Evolutionary conservation across 2,329 filamentous ascomycete species (phyloP).

Genomic region (Colletotrichum agaves): DNA sequence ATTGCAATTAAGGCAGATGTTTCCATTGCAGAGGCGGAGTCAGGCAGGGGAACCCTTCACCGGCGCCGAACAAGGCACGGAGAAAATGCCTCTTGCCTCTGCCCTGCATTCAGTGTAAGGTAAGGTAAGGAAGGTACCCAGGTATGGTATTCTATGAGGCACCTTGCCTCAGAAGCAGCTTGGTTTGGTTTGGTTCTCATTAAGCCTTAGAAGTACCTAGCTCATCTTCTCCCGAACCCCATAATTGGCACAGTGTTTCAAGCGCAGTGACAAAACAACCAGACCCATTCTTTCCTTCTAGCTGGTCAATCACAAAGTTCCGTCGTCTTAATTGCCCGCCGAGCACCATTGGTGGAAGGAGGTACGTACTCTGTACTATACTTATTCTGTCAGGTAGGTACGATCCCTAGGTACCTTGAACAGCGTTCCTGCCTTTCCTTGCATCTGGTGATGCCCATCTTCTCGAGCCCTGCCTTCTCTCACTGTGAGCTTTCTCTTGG

Average conservation of each 20-base stretch:
- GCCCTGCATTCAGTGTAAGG: too few species aligned
- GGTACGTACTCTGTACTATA: too few species aligned
- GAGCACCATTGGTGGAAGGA: too few species aligned
- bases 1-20: neutral
- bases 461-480: neutral
- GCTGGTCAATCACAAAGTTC: neutral
- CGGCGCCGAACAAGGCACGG: neutral
- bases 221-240: too few species aligned
- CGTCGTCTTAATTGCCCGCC: neutral
- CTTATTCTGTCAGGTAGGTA: too few species aligned
- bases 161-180: too few species aligned
- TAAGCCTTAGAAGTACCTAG: too few species aligned
- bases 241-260: too few species aligned
- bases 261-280: constrained; percentile 1
- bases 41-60: neutral
- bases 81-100: constrained; percentile 12
- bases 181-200: too few species aligned
- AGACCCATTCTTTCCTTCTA: neutral
- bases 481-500: neutral
- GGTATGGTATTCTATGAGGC: neutral
- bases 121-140: too few species aligned
- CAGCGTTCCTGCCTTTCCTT: neutral
- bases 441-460: neutral
- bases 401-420: too few species aligned
- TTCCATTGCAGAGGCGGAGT: too few species aligned